phyloP scores from a whole-genome alignment of 2,329 filamentous ascomycete species.

The Phialocephala sp. region DNA sequence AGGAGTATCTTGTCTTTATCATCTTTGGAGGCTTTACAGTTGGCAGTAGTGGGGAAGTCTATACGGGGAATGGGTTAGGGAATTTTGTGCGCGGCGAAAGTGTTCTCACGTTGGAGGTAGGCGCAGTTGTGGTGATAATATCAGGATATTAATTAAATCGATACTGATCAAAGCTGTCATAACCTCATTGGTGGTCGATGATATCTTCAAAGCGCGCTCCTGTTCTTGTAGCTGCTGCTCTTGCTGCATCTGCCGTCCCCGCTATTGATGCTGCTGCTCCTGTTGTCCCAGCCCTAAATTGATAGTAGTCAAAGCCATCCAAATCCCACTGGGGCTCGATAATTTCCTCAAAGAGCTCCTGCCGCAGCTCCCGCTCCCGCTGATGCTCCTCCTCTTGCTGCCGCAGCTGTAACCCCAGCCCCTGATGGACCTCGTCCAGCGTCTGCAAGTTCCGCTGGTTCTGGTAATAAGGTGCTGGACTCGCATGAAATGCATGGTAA shows the following conservation, averaged over 20 bases:
- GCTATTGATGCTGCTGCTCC: too few species aligned
- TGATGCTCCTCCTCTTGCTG: constrained; percentile 1
- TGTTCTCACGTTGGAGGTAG: constrained; percentile 13
- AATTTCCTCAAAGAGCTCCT: background rate
- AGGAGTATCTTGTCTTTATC: constrained; percentile 18
- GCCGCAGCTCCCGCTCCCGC: background rate
- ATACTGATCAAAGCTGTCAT: constrained; percentile 55
- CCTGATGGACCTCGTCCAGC: background rate
- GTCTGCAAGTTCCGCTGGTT: constrained; percentile 5
- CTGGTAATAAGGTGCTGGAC: constrained; percentile 11
- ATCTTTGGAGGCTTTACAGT: constrained; percentile 41
- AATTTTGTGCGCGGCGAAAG: constrained; percentile 16
- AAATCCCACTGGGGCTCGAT: background rate
- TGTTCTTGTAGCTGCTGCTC: background rate
- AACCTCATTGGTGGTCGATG: background rate
- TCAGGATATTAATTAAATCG: constrained; percentile 41
- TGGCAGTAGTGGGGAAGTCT: constrained; percentile 37
- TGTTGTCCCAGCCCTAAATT: background rate
- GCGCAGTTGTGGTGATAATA: constrained; percentile 15
- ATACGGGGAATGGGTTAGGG: constrained; percentile 18
- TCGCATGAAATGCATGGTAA: constrained; percentile 7
- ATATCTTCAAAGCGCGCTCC: background rate
- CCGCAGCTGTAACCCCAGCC: constrained; percentile 5
- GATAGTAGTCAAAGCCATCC: background rate
- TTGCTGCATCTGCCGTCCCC: background rate